Conservation (phyloP, 495 filamentous ascomycete species). For the Daldinia concentrica region DNA sequence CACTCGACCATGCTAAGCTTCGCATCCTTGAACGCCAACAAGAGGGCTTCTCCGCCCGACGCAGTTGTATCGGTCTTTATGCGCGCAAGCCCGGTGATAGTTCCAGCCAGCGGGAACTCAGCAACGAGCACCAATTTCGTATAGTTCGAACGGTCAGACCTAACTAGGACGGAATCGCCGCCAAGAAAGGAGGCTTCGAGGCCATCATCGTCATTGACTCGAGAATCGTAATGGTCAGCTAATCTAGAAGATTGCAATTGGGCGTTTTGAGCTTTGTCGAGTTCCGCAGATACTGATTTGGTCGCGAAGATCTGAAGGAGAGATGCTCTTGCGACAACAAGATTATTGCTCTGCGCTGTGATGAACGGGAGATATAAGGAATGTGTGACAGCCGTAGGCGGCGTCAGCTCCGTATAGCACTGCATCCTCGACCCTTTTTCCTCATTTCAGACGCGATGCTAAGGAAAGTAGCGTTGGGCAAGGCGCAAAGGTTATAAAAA, state of each 20-base stretch:
- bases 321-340: slow-evolving; percentile 88
- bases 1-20: slow-evolving; percentile 94
- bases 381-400: slow-evolving; percentile 92
- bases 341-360: slow-evolving; percentile 77
- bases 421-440: slow-evolving; percentile 55
- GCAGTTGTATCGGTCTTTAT: slow-evolving; percentile 74
- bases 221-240: slow-evolving; percentile 52
- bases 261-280: slow-evolving; percentile 52
- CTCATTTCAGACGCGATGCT: slow-evolving; percentile 38
- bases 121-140: slow-evolving; percentile 86
- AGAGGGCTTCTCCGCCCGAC: slow-evolving; percentile 84
- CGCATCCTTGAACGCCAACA: slow-evolving; percentile 87
- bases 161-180: slow-evolving; percentile 61
- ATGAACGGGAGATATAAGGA: slow-evolving; percentile 82
- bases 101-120: slow-evolving; percentile 83
- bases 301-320: slow-evolving; percentile 86
- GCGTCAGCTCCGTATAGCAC: slow-evolving; percentile 88
- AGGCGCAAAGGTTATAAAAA: slow-evolving; percentile 4
- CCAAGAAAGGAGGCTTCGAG: slow-evolving; percentile 68
- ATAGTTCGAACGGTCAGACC: slow-evolving; percentile 65
- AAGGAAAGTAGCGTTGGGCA: slow-evolving; percentile 2
- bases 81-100: slow-evolving; percentile 79
- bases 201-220: slow-evolving; percentile 66
- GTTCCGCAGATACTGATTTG: slow-evolving; percentile 63
- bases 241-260: slow-evolving; percentile 42